phyloP scores from a whole-genome alignment of 208 protist genomes.

The Trypanosoma caninum region DNA sequence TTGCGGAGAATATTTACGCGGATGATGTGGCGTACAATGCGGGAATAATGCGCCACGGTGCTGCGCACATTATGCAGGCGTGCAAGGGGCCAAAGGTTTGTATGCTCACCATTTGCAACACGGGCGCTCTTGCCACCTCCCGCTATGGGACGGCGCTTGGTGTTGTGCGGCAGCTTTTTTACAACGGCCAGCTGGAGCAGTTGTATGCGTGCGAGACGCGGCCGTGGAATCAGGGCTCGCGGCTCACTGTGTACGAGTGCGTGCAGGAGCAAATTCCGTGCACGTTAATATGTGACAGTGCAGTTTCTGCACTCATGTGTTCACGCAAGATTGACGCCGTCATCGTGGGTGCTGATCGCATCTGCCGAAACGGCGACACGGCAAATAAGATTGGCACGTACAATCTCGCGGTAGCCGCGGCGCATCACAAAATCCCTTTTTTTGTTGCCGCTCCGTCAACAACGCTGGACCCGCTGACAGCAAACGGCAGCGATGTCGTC shows the following conservation, averaged over 20 bases:
- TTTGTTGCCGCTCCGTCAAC: constrained; percentile 92
- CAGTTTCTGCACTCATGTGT: constrained; percentile 76
- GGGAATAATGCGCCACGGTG: constrained; percentile 50
- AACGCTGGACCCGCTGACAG: constrained; percentile 86
- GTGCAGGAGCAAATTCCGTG: constrained; percentile 90
- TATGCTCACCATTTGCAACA: constrained; percentile 96
- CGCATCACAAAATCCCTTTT: constrained; percentile 90
- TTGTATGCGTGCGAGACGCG: constrained; percentile 94
- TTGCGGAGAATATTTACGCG: constrained; percentile 86
- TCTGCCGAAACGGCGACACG: constrained; percentile 94
- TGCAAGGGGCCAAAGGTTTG: constrained; percentile 37
- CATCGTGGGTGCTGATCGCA: constrained; percentile 93
- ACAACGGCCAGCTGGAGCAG: constrained; percentile 67
- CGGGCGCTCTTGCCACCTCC: constrained; percentile 90
- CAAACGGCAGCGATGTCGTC: constrained; percentile 71
- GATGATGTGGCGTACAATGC: constrained; percentile 91
- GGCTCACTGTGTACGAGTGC: constrained; percentile 95
- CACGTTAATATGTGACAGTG: constrained; percentile 91
- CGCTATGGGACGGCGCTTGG: constrained; percentile 93
- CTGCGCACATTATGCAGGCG: constrained; percentile 14
- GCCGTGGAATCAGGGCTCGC: constrained; percentile 94
- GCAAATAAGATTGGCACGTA: constrained; percentile 97
- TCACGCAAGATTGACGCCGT: constrained; percentile 71
- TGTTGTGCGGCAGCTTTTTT: constrained; percentile 89
- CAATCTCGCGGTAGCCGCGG: constrained; percentile 88